Evolutionary conservation across 2,329 filamentous ascomycete species (phyloP).

Genomic region (Paecilomyces variotii): DNA sequence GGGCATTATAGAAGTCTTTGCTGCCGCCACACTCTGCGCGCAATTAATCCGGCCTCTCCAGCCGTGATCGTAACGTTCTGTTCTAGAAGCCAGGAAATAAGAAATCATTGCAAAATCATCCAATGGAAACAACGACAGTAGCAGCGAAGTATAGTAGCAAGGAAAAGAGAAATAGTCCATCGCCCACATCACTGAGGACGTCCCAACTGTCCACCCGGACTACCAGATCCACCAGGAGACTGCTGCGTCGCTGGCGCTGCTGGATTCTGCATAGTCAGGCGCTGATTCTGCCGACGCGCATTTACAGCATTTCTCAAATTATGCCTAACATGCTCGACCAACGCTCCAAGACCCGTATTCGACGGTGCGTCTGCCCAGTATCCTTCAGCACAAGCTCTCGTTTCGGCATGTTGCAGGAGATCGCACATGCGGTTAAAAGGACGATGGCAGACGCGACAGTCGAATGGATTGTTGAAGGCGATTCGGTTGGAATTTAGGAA

Average conservation of each 20-base stretch:
- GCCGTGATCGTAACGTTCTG: too few species aligned
- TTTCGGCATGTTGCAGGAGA: conserved; percentile 14
- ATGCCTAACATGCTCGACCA: conserved; percentile 8
- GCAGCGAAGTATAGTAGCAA: background rate
- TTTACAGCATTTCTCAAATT: background rate
- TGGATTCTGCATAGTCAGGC: background rate
- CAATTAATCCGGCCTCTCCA: too few species aligned
- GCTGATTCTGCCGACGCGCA: background rate
- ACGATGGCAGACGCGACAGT: conserved; percentile 8
- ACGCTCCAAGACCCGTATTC: conserved; percentile 5
- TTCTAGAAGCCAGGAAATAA: background rate
- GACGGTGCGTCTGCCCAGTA: conserved; percentile 5
- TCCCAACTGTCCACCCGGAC: background rate
- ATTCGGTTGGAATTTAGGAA: conserved; percentile 1
- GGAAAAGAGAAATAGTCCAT: background rate
- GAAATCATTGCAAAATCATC: background rate
- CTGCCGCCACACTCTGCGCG: too few species aligned
- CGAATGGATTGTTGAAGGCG: conserved; percentile 5
- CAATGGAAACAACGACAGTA: background rate
- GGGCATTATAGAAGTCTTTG: too few species aligned
- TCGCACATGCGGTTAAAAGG: conserved; percentile 11
- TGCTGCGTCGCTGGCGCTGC: background rate
- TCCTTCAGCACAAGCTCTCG: conserved; percentile 8
- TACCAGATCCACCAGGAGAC: background rate
- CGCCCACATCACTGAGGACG: background rate